Evolutionary conservation across 495 filamentous ascomycete species (phyloP).

Genomic region (Entonaema liquescens): DNA sequence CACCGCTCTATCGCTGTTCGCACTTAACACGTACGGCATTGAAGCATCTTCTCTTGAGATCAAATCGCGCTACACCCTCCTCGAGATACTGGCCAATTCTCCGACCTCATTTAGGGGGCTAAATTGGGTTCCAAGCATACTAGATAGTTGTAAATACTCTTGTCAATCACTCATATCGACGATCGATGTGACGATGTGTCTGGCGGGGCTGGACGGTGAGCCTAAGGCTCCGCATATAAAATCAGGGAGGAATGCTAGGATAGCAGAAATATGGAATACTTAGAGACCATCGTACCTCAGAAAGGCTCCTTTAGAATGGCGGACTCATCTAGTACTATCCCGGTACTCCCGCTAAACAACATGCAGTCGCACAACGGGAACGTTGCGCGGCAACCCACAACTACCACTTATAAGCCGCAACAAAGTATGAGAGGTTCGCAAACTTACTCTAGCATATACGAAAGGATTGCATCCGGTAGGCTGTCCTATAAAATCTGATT

Average conservation of each 20-base stretch:
- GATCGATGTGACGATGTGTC: slow-evolving; percentile 16
- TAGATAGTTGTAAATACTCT: slow-evolving; percentile 1
- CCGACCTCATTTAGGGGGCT: slow-evolving; percentile 18
- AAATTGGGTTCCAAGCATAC: slow-evolving; percentile 17
- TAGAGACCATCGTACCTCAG: neutral
- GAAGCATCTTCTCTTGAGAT: slow-evolving; percentile 13
- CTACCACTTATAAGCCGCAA: slow-evolving; percentile 10
- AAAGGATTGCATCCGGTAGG: slow-evolving; percentile 16
- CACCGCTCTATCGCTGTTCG: slow-evolving; percentile 29
- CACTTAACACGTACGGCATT: slow-evolving; percentile 10
- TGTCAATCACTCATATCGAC: neutral
- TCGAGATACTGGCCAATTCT: slow-evolving; percentile 20
- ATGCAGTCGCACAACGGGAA: slow-evolving; percentile 6
- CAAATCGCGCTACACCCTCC: slow-evolving; percentile 33
- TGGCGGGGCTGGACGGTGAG: neutral
- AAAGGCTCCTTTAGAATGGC: slow-evolving; percentile 11
- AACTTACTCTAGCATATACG: slow-evolving; percentile 15
- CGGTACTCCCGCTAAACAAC: slow-evolving; percentile 3
- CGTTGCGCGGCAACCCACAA: neutral
- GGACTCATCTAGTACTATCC: neutral
- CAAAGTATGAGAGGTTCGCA: neutral
- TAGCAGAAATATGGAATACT: neutral
- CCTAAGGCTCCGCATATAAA: slow-evolving; percentile 10
- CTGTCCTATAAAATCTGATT: neutral
- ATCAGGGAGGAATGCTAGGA: neutral